phyloP scores from a whole-genome alignment of 805 yeast genomes.

The Torulaspora quercuum region DNA sequence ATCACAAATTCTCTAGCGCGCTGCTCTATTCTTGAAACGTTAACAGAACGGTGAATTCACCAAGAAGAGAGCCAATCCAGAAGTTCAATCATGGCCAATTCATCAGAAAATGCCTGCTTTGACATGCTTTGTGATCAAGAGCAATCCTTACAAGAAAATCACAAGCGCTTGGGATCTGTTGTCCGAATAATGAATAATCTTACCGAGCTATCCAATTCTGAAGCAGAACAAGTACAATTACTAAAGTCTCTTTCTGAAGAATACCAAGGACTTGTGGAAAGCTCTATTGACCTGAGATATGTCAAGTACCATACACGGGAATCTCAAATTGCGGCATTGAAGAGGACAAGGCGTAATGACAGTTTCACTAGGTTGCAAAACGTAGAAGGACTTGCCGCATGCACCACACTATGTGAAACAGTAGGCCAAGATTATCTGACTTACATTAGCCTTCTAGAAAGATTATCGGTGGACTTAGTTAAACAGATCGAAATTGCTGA shows the following conservation, averaged over 20 bases:
- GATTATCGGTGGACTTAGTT: slow-evolving; percentile 30
- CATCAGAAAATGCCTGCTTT: slow-evolving; percentile 20
- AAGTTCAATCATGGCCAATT: neutral
- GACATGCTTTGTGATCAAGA: slow-evolving; percentile 31
- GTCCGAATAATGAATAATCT: slow-evolving; percentile 17
- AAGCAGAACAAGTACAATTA: slow-evolving; percentile 15
- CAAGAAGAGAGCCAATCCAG: neutral
- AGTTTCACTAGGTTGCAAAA: slow-evolving; percentile 7
- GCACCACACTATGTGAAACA: slow-evolving; percentile 19
- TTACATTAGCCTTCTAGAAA: slow-evolving; percentile 27
- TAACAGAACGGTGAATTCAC: neutral
- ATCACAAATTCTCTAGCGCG: slow-evolving; percentile 3
- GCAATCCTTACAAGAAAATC: slow-evolving; percentile 22
- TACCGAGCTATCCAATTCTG: slow-evolving; percentile 17
- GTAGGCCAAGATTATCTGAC: slow-evolving; percentile 22
- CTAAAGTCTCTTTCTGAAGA: slow-evolving; percentile 17
- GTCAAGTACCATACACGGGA: slow-evolving; percentile 25
- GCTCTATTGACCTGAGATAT: slow-evolving; percentile 22
- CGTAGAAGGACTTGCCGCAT: slow-evolving; percentile 18
- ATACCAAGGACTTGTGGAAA: slow-evolving; percentile 14
- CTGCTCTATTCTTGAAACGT: neutral
- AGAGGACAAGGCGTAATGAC: slow-evolving; percentile 10
- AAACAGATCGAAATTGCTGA: slow-evolving; percentile 28
- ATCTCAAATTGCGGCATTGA: slow-evolving; percentile 15
- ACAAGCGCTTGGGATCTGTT: slow-evolving; percentile 17